Base-by-base conservation (phyloP, 1,284 basidiomycete genomes). In the Trichosporon asahii region DNA sequence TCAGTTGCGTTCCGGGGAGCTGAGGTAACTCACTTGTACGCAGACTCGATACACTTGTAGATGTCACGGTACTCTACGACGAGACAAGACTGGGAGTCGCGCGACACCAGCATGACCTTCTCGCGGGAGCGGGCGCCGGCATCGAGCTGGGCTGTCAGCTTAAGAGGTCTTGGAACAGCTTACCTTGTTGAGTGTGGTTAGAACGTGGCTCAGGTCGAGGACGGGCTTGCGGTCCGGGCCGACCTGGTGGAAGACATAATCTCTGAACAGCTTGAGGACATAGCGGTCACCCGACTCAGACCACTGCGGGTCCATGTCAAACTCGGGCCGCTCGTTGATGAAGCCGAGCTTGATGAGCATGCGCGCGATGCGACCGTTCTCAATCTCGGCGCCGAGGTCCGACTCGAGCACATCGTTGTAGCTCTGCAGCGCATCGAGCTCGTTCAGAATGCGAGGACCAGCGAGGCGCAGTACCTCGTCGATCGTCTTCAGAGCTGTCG, bases 251-350 rank as follows among this genome's bases (percentile, higher is more conserved):
- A 99, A 99, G 57, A 99, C 95, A 78, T 94, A 95, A 84, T 99
- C 97, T 31, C 97, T 89, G 88, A 99, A 99, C 65, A 99, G 88
- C 86, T 97, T 98, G 86, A 99, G 88, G 77, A 99, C 94, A 81
- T 99, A 99, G 55, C 95, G 88, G 80, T 99, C 97, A 14, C 97
- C 97, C 1, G 96, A 98, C 81, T 99, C 97, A 8, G 95, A 95
- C 96, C 96, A 99, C 11, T 95, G 88, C 1, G 93, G 89, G 79
- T 98, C 96, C 67, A 93, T 90, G 66, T 96, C 93, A 78, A 98
- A 98, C 92, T 98, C 96, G 11, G 96, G 96, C 18, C 97, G 88
- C 81, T 99, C 97, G 82, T 98, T 98, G 85, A 99, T 98, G 83
- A 98, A 98, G 0, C 94, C 93, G 77, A 99, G 91, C 85, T 99